Evolutionary conservation across 2,329 filamentous ascomycete species (phyloP).

Genomic region (Aspergillus ruber): DNA sequence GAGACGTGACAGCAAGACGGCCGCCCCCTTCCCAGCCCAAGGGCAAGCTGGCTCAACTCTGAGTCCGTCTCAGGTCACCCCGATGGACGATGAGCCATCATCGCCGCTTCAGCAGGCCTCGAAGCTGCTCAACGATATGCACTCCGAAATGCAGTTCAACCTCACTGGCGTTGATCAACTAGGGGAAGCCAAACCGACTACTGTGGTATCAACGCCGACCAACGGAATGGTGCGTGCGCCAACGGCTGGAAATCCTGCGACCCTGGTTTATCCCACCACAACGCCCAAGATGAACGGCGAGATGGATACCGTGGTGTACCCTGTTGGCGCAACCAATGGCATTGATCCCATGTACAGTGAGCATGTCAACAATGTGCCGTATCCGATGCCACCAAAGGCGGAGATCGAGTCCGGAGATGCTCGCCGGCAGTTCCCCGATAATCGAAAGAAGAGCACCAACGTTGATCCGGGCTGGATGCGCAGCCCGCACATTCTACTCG

Average conservation of each 20-base stretch:
- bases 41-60: slow-evolving; percentile 34
- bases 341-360: slow-evolving; percentile 94
- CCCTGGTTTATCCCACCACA: slow-evolving; percentile 37
- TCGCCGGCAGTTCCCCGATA: slow-evolving; percentile 43
- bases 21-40: slow-evolving; percentile 36
- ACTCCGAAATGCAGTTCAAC: slow-evolving; percentile 59
- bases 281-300: slow-evolving; percentile 46
- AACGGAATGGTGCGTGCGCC: slow-evolving; percentile 38
- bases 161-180: slow-evolving; percentile 59
- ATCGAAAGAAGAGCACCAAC: slow-evolving; percentile 55
- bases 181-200: slow-evolving; percentile 53
- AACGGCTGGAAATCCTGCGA: slow-evolving; percentile 38
- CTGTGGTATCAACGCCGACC: slow-evolving; percentile 51
- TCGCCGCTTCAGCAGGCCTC: slow-evolving; percentile 63
- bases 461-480: slow-evolving; percentile 60
- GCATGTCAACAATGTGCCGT: slow-evolving; percentile 90
- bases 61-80: slow-evolving; percentile 41
- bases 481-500: slow-evolving; percentile 74
- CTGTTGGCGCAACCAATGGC: slow-evolving; percentile 80
- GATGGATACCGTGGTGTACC: slow-evolving; percentile 72
- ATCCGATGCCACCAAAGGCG: slow-evolving; percentile 63
- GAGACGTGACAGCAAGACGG: slow-evolving; percentile 52
- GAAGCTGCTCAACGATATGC: slow-evolving; percentile 59
- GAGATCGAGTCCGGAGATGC: slow-evolving; percentile 46
- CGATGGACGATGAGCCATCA: slow-evolving; percentile 56